Evolutionary conservation across 1,284 basidiomycete species (phyloP), one percentile per base, ranked within the genome.

Genomic region (Papiliotrema fonsecae): DNA sequence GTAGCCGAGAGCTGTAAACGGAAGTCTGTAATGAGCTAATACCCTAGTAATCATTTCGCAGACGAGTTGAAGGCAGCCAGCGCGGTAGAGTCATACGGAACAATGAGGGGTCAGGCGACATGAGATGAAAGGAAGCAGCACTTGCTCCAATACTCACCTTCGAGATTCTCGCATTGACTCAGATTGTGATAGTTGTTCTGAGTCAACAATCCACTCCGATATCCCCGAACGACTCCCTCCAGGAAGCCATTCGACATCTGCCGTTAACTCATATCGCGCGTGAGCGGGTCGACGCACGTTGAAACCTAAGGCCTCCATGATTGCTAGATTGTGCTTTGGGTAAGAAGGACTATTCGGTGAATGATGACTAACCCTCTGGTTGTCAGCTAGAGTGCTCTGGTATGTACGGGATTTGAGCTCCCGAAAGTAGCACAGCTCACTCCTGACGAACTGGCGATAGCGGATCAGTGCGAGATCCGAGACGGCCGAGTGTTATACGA

Each of bases 151-250:
- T 50, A 68, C 79, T 63, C 64, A 88, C 94, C 94, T 79, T 98
- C 96, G 40, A 98, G 82, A 35, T 83, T 92, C 76, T 99, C 96
- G 80, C 96, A 98, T 75, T 98, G 96, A 3, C 88, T 89, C 67
- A 99, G 76, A 74, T 92, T 97, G 67, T 85, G 81, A 74, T 97
- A 99, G 71, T 96, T 89, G 60, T 77, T 80, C 68, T 89, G 86
- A 41, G 84, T 86, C 48, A 99, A 82, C 55, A 97, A 84, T 22
- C 90, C 91, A 41, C 87, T 83, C 75, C 91, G 93, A 82, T 94
- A 97, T 4, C 96, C 96, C 61, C 96, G 79, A 14, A 97, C 83
- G 38, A 97, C 85, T 30, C 87, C 96, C 73, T 98, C 92, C 50
- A 96, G 78, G 72, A 87, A 96, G 1, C 92, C 92, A 51, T 74